Conservation (phyloP, 2,329 filamentous ascomycete species). For the Phoma sp. region DNA sequence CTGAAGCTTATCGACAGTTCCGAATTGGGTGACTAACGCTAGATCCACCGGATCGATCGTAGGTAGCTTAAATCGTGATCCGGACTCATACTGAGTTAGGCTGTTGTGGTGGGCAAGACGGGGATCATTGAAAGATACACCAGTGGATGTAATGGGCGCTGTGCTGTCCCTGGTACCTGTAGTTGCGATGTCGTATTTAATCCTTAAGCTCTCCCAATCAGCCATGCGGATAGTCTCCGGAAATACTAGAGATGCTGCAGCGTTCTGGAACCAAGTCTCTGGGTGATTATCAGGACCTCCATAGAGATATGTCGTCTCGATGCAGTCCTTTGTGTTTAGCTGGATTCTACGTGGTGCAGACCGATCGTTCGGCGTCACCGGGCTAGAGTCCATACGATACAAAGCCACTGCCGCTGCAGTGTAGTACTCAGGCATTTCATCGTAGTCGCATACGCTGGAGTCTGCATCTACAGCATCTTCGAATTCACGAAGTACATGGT, state of each 20-base stretch:
- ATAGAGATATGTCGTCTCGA: constrained; percentile 30
- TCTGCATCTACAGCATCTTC: constrained; percentile 19
- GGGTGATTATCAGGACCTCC: constrained; percentile 32
- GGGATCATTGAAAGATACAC: constrained; percentile 26
- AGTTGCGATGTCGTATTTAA: constrained; percentile 33
- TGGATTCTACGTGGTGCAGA: neutral
- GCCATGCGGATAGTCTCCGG: constrained; percentile 39
- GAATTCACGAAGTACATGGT: constrained; percentile 25
- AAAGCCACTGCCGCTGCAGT: neutral
- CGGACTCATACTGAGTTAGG: constrained; percentile 33
- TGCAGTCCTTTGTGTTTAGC: neutral
- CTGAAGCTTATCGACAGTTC: constrained; percentile 3
- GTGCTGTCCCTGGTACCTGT: constrained; percentile 15
- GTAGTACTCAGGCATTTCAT: constrained; percentile 15
- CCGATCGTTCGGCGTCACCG: neutral
- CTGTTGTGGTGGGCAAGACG: constrained; percentile 17
- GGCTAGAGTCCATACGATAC: neutral
- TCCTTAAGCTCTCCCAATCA: constrained; percentile 40
- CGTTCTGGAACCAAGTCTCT: constrained; percentile 32
- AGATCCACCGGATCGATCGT: neutral
- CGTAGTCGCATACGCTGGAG: constrained; percentile 8
- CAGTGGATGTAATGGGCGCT: constrained; percentile 18
- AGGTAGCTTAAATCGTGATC: constrained; percentile 41
- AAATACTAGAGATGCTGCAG: constrained; percentile 33
- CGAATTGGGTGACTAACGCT: constrained; percentile 8